These are phyloP conservation scores for Dictyostelium brefeldianum DNA, from an alignment of 78 protist genomes.

Conservation along the genomic window DNA sequence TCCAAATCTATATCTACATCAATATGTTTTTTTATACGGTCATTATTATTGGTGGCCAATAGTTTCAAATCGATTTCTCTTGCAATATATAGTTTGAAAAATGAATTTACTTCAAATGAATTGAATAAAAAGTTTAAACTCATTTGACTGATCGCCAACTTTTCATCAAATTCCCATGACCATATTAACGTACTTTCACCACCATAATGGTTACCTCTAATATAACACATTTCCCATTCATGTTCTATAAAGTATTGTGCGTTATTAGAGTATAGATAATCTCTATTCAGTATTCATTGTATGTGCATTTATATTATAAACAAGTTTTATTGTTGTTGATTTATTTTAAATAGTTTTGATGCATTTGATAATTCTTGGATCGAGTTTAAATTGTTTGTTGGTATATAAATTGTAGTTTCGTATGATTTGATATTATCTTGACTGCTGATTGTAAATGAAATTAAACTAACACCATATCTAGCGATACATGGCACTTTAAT, in stretches of 20 bases:
- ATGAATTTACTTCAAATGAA: not conserved
- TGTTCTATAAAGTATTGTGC: not conserved
- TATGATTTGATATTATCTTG: not conserved
- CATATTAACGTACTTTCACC: not conserved
- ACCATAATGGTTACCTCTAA: not conserved
- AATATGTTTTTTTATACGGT: not conserved
- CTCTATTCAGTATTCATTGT: too few species aligned
- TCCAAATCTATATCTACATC: too few species aligned
- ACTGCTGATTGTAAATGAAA: not conserved
- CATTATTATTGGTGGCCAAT: not conserved
- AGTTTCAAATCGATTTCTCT: not conserved
- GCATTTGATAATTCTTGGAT: too few species aligned
- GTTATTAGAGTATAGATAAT: not conserved
- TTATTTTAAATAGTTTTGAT: too few species aligned
- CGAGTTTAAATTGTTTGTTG: too few species aligned
- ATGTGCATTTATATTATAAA: too few species aligned
- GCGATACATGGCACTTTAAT: not conserved
- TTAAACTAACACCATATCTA: slow-evolving; percentile 1
- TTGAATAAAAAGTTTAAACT: not conserved
- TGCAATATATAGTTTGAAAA: not conserved
- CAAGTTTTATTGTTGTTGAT: too few species aligned
- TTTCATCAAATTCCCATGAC: slow-evolving; percentile 1
- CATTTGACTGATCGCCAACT: not conserved
- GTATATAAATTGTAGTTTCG: slow-evolving; percentile 15
- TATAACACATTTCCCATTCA: not conserved